Conservation (phyloP, 306 rosid species). For the Nissolia schottii region DNA sequence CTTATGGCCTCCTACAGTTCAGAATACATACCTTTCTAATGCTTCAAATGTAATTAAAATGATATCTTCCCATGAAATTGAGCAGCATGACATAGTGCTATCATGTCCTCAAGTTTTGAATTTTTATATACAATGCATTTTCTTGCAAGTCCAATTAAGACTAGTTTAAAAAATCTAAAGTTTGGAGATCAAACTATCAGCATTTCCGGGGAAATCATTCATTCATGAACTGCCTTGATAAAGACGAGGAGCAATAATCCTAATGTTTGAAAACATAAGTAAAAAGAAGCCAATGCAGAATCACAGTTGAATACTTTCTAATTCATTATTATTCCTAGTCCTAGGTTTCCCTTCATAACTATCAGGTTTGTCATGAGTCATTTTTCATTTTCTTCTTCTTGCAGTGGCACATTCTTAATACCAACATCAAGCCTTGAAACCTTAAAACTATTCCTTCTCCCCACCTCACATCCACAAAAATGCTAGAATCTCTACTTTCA, state of each 20-base stretch:
- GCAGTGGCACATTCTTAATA: neutral
- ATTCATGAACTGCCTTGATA: neutral
- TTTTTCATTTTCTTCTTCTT: neutral
- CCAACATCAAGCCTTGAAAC: neutral
- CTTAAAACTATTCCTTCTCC: neutral
- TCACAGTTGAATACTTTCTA: neutral
- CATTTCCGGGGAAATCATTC: neutral
- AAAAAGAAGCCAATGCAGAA: neutral
- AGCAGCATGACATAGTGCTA: too few species aligned
- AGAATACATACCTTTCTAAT: too few species aligned
- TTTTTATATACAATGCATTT: neutral
- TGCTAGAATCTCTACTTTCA: neutral
- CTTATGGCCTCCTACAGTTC: too few species aligned
- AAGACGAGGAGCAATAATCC: neutral
- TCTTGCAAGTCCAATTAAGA: neutral
- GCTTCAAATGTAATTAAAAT: too few species aligned
- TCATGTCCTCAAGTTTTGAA: neutral
- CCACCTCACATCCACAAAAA: neutral
- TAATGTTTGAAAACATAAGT: neutral
- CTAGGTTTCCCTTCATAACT: neutral
- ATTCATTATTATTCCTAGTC: neutral
- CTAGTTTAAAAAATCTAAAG: neutral
- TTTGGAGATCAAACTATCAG: neutral
- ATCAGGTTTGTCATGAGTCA: neutral
- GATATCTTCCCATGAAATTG: too few species aligned